Conservation (phyloP, 306 rosid genomes). For the Castanea mollissima region DNA sequence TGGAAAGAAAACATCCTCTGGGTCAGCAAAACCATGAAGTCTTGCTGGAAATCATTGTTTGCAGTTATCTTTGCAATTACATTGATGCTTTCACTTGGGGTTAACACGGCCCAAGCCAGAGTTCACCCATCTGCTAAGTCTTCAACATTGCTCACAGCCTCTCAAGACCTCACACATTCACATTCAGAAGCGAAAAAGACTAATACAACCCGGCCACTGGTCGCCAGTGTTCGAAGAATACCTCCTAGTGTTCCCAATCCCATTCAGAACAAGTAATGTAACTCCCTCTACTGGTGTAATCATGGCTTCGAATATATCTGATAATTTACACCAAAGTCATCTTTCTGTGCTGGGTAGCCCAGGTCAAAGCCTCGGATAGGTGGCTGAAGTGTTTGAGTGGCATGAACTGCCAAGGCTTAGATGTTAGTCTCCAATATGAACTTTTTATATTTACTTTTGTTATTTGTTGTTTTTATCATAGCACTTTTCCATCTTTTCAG, state of each 20-base stretch:
- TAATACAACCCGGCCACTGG: slow-evolving; percentile 22
- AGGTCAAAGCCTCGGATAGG: slow-evolving; percentile 49
- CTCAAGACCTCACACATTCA: slow-evolving; percentile 21
- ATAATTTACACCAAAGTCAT: slow-evolving; percentile 18
- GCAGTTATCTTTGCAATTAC: slow-evolving; percentile 37
- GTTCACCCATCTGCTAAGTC: slow-evolving; percentile 30
- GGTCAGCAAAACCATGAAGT: slow-evolving; percentile 57
- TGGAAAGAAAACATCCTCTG: slow-evolving; percentile 41
- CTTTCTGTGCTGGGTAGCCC: slow-evolving; percentile 21
- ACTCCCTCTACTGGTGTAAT: slow-evolving; percentile 1
- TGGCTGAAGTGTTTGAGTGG: slow-evolving; percentile 29
- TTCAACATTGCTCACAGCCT: slow-evolving; percentile 26
- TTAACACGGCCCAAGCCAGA: slow-evolving; percentile 45
- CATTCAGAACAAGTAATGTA: slow-evolving; percentile 73
- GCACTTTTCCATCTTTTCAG: not conserved
- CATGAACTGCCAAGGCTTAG: slow-evolving; percentile 28
- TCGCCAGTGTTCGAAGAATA: slow-evolving; percentile 57
- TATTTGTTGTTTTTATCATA: slow-evolving; percentile 7
- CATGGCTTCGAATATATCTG: slow-evolving; percentile 18
- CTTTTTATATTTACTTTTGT: slow-evolving; percentile 17
- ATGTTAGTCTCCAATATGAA: not conserved
- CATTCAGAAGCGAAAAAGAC: slow-evolving; percentile 10
- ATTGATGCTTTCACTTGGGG: slow-evolving; percentile 39
- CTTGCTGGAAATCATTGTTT: slow-evolving; percentile 41
- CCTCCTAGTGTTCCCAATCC: slow-evolving; percentile 87